Conservation (phyloP, 768 basidiomycete species). For the Phylloporus sp. region DNA sequence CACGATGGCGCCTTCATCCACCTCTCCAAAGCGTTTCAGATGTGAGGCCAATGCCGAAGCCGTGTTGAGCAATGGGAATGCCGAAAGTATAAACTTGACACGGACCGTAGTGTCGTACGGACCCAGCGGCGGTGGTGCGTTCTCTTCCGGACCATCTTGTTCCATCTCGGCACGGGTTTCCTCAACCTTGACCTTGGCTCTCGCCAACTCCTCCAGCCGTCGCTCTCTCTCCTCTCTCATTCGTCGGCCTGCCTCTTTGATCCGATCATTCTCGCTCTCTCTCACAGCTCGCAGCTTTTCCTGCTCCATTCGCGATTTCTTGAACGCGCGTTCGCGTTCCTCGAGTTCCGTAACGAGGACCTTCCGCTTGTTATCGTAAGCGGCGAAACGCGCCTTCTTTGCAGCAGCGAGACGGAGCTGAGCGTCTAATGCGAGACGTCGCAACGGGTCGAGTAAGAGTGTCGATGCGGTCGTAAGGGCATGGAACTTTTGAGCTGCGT, state of each 20-base stretch:
- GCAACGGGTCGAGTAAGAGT: conserved; percentile 74
- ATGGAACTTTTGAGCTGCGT: conserved; percentile 71
- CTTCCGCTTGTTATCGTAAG: conserved; percentile 71
- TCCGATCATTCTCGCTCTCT: conserved; percentile 62
- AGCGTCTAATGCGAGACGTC: conserved; percentile 75
- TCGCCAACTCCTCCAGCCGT: conserved; percentile 43
- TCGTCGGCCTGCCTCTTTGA: conserved; percentile 70
- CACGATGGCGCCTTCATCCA: conserved; percentile 63
- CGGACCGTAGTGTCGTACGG: conserved; percentile 72
- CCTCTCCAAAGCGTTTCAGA: conserved; percentile 57
- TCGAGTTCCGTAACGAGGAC: conserved; percentile 74
- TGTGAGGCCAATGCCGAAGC: conserved; percentile 32
- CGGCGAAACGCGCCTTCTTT: conserved; percentile 62
- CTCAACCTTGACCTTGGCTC: conserved; percentile 30
- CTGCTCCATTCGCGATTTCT: conserved; percentile 64
- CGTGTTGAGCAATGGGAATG: conserved; percentile 36
- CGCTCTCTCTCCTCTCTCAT: conserved; percentile 65
- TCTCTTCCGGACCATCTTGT: conserved; percentile 35
- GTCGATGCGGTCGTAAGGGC: conserved; percentile 80
- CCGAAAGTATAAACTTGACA: conserved; percentile 61
- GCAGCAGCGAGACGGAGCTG: conserved; percentile 71
- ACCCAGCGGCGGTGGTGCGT: conserved; percentile 60
- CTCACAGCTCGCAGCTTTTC: conserved; percentile 51
- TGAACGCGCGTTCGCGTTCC: conserved; percentile 70
- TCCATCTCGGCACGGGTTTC: conserved; percentile 26